These are phyloP conservation scores for Amylocarpus encephaloides DNA, from an alignment of 2,329 filamentous ascomycete species.

Conservation along the genomic window DNA sequence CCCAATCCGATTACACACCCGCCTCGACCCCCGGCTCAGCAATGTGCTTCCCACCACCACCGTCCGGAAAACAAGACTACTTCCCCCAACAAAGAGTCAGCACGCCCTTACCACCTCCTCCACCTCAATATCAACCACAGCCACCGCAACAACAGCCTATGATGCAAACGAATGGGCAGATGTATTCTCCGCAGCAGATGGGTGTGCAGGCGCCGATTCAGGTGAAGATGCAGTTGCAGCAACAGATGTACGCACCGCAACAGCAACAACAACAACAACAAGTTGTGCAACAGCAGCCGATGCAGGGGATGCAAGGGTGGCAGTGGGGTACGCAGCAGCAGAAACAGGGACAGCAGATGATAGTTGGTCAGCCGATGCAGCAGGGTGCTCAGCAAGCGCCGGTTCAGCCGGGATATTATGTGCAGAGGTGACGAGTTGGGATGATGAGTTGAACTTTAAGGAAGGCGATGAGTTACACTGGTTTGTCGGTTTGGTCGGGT, in stretches of 20 bases:
- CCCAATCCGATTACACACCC: neutral
- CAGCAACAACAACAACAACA: neutral
- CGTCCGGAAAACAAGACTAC: neutral
- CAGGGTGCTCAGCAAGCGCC: slow-evolving; percentile 7
- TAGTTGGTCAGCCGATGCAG: no score
- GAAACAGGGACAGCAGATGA: slow-evolving; percentile 3
- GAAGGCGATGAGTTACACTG: no score
- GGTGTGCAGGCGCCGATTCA: neutral
- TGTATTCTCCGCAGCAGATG: neutral
- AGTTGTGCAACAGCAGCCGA: neutral
- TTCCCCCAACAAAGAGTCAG: neutral
- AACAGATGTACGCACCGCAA: neutral
- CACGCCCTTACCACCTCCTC: neutral
- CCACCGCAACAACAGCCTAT: neutral
- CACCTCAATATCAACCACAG: neutral
- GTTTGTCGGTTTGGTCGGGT: no score
- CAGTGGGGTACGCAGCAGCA: neutral
- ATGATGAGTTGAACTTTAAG: no score
- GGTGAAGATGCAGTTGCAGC: neutral
- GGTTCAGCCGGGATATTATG: neutral
- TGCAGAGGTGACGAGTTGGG: neutral
- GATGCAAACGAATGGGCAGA: neutral
- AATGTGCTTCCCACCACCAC: slow-evolving; percentile 1
- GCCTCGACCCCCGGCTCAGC: neutral
- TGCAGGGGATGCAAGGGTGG: neutral